phyloP scores from a whole-genome alignment of 2,329 filamentous ascomycete species.

The Aspergillus hortae region DNA sequence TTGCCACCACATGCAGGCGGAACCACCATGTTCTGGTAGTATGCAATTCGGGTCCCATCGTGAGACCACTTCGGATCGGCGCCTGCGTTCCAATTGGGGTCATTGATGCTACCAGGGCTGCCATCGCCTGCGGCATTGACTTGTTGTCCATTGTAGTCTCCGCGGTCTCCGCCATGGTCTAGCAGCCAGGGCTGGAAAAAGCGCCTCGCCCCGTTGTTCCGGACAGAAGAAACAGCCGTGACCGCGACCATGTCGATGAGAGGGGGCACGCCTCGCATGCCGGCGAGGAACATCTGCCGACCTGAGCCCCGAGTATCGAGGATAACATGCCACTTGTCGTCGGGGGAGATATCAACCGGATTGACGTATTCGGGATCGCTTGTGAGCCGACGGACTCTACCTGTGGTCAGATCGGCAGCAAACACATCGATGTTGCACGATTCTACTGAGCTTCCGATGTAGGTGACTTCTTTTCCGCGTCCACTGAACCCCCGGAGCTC shows the following conservation, averaged over 20 bases:
- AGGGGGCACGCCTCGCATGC: constrained; percentile 42
- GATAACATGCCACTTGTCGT: constrained; percentile 43
- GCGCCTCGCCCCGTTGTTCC: constrained; percentile 45
- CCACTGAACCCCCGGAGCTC: constrained; percentile 47
- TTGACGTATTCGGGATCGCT: constrained; percentile 45
- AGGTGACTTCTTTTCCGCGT: constrained; percentile 40
- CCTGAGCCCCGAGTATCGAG: constrained; percentile 44
- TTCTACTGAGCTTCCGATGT: constrained; percentile 40
- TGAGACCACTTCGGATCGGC: constrained; percentile 38
- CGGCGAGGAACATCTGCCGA: constrained; percentile 43
- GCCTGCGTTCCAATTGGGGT: constrained; percentile 48
- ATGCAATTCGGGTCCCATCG: constrained; percentile 44
- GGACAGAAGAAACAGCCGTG: constrained; percentile 36
- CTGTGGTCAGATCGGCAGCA: constrained; percentile 40
- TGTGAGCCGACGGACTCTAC: constrained; percentile 41
- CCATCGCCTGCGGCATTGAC: constrained; percentile 39
- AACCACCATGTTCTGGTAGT: constrained; percentile 39
- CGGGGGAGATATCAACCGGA: constrained; percentile 41
- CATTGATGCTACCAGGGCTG: constrained; percentile 37
- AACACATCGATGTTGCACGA: constrained; percentile 47
- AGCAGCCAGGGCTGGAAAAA: constrained; percentile 48
- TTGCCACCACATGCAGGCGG: constrained; percentile 42
- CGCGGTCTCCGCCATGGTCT: constrained; percentile 45
- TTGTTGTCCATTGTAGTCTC: constrained; percentile 43
- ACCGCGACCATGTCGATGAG: constrained; percentile 37